A percentile compares a stretch with the other conserved stretches of the same genome.
Evolutionary conservation across 129 eudicot species (phyloP).

Genomic region (Gnaphalium uliginosum): DNA sequence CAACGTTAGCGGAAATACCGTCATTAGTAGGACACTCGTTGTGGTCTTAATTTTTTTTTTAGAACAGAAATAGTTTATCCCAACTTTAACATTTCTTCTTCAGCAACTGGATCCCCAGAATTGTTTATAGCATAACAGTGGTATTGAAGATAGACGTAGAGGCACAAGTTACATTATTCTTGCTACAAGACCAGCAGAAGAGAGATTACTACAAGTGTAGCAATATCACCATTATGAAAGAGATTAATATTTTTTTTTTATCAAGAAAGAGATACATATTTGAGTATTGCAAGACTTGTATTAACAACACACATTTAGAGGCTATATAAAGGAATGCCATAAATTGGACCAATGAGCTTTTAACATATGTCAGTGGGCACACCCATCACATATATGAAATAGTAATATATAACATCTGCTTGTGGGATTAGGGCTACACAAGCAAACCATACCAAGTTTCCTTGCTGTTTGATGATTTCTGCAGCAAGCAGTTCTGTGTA

Average conservation of each 20-base stretch:
- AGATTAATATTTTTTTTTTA: too few species aligned
- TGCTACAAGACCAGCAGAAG: not conserved
- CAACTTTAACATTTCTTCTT: not conserved
- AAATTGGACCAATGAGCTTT: not conserved
- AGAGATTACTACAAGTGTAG: not conserved
- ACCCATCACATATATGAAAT: not conserved
- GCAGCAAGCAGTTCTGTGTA: not conserved
- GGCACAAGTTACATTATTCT: not conserved
- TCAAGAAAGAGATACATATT: not conserved
- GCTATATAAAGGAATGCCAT: not conserved
- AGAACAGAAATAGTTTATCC: not conserved
- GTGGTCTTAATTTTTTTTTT: not conserved
- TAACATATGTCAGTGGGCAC: not conserved
- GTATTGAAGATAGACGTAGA: not conserved
- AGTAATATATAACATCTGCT: not conserved
- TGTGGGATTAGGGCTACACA: not conserved
- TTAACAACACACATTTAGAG: not conserved
- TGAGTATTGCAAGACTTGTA: not conserved
- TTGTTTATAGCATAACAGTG: not conserved
- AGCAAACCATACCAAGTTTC: not conserved
- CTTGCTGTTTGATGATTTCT: not conserved
- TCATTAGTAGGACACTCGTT: conserved; percentile 2
- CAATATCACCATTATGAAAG: not conserved
- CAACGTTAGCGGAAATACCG: not conserved
- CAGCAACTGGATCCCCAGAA: not conserved